Evolutionary conservation across 192 early-diverging fungal species (phyloP).

Genomic region (Linnemannia schmuckeri): DNA sequence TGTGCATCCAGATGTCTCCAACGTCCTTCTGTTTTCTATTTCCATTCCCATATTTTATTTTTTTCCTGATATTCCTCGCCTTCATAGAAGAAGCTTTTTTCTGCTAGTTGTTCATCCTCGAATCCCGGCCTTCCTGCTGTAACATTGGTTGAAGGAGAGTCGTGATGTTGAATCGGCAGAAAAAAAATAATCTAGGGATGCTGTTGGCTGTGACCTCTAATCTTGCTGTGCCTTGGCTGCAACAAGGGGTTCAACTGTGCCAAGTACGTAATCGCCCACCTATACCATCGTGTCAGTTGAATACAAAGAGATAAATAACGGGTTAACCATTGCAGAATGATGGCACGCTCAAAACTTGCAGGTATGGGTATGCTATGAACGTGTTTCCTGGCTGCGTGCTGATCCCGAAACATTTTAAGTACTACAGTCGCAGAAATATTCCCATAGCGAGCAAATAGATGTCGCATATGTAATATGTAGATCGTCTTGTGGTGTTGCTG

Average conservation of each 20-base stretch:
- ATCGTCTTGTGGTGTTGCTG: too few relatives aligned
- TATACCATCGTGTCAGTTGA: conserved; percentile 32
- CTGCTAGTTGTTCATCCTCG: not conserved
- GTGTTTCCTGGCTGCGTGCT: not conserved
- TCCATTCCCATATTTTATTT: not conserved
- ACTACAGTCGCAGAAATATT: too few relatives aligned
- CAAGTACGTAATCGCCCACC: conserved; percentile 93
- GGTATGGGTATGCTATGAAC: not conserved
- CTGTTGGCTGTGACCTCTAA: conserved; percentile 58
- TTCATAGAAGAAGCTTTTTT: not conserved
- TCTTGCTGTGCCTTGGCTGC: conserved; percentile 77
- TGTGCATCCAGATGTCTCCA: too few relatives aligned
- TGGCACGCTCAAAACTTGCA: not conserved
- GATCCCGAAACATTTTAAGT: too few relatives aligned
- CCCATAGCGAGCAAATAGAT: not conserved
- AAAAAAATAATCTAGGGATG: not conserved
- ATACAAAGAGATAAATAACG: not conserved
- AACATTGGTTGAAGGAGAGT: not conserved
- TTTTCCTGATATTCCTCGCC: not conserved
- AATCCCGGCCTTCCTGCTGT: conserved; percentile 10
- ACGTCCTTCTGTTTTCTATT: not conserved
- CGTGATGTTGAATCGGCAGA: not conserved
- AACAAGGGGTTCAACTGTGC: conserved; percentile 90
- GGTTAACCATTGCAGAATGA: not conserved
- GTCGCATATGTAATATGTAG: not conserved